Conservation (phyloP, 495 filamentous ascomycete species). For the Talaromyces liani region DNA sequence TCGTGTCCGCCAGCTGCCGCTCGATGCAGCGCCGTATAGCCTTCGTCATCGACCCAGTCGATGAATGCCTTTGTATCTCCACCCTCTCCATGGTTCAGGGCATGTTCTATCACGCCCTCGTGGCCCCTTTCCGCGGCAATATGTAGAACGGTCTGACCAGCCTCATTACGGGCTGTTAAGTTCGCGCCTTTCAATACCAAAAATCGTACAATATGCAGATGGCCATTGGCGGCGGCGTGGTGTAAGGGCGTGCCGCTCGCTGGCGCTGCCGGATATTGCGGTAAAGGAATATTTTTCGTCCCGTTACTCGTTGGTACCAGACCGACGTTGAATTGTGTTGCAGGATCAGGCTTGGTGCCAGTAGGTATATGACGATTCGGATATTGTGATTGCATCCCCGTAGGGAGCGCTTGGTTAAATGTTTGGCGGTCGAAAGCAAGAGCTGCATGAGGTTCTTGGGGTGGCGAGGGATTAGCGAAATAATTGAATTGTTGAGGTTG, state of each 20-base stretch:
- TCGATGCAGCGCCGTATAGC: neutral
- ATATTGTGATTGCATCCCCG: neutral
- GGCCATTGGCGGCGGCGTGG: neutral
- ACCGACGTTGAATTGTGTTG: neutral
- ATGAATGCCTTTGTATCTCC: neutral
- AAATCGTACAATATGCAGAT: neutral
- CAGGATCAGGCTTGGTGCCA: neutral
- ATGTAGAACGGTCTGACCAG: neutral
- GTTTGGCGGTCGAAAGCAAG: neutral
- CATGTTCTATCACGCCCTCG: neutral
- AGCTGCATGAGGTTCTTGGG: neutral
- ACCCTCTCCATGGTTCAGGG: neutral
- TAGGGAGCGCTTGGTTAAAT: neutral
- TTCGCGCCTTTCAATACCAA: neutral
- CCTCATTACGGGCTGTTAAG: neutral
- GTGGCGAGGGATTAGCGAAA: conserved; percentile 1
- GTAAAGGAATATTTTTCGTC: neutral
- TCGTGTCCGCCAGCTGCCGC: conserved; percentile 1
- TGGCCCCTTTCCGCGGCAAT: neutral
- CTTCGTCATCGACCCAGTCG: neutral
- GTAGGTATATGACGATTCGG: neutral
- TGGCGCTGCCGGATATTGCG: neutral
- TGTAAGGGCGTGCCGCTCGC: conserved; percentile 1
- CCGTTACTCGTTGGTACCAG: neutral
- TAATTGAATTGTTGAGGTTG: conserved; percentile 1